Conservation (phyloP, 768 basidiomycete species). For the Flagelloscypha sp. region DNA sequence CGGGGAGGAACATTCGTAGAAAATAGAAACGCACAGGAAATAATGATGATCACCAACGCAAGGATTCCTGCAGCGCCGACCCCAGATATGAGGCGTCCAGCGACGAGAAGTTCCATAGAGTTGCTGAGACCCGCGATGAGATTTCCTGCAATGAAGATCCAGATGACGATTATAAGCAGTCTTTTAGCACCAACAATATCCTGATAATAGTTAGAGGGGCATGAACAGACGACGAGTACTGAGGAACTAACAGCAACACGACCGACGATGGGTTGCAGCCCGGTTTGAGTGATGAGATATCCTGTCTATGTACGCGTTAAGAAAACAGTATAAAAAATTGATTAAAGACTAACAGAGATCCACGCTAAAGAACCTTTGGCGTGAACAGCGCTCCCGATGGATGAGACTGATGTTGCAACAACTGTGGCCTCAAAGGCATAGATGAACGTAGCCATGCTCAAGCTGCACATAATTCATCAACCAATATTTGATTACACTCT, state of each 20-base stretch:
- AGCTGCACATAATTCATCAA: no score
- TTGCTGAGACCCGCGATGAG: conserved; percentile 19
- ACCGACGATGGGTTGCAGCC: conserved; percentile 17
- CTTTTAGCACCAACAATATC: conserved; percentile 17
- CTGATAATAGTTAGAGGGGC: conserved; percentile 6
- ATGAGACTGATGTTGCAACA: conserved; percentile 17
- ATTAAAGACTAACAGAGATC: no score
- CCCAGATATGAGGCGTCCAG: conserved; percentile 18
- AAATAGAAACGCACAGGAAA: conserved; percentile 16
- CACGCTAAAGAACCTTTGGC: conserved; percentile 17
- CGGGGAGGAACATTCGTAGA: not conserved
- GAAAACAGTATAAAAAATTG: no score
- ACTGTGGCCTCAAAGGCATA: conserved; percentile 22
- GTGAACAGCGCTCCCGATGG: conserved; percentile 17
- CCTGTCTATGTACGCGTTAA: no score
- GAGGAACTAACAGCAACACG: conserved; percentile 16
- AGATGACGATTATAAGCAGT: conserved; percentile 17
- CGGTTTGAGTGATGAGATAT: conserved; percentile 18
- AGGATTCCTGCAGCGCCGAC: conserved; percentile 19
- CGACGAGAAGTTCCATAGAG: conserved; percentile 16
- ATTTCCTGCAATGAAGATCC: conserved; percentile 19
- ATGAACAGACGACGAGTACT: no score
- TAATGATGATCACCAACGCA: conserved; percentile 13
- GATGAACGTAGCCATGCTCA: no score
- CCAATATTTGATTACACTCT: no score